Base-by-base conservation (phyloP, 1,284 basidiomycete species). In the Rhodotorula sp. region DNA sequence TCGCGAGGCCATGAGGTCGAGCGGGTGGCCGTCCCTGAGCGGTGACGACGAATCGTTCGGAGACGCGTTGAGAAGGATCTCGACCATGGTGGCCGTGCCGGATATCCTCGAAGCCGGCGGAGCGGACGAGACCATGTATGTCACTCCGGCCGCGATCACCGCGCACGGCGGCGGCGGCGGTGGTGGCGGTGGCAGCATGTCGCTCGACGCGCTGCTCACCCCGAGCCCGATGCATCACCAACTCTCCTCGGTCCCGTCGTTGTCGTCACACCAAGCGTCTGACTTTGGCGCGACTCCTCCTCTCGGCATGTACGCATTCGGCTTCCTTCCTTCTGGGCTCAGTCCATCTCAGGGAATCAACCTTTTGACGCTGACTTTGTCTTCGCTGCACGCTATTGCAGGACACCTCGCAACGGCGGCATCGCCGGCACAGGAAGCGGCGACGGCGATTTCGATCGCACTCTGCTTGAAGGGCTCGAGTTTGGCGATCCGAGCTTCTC, bases 391-490 rank as follows among this genome's bases (percentile, higher is more conserved):
- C 20, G 8, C 14, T 4, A 15, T n/a, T 2, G 16, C 63, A 57
- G 54, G 12, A 56, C n/a, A 18, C 54, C 54, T 29, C 54, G 26
- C 15, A 51, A 51, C 29, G 54, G 18, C 26, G 54, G 26, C 14
- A 56, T 15, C 54, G 12, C n/a, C 2, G 39, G 39, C 39, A 43
- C 39, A 12, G 39, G 12, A 43, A 43, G 39, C 12, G 39, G 39
- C 39, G 39, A 31, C 20, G 61, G 21, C 61, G 48, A 64, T 12
- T 72, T 72, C 46, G 70, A 72, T 56, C 59, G 69, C 20, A 47
- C 67, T 2, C 23, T 64, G 16, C 64, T 72, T 6, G 62, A 52
- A 18, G 70, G 67, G 26, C 70, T 67, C 39, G 70, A 72, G 61
- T 72, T 48, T 31, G 67, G 67, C 43, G 59, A 56, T 14, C 47